These are phyloP conservation scores for Zygosaccharomyces siamensis DNA, from an alignment of 805 yeast species.

Conservation along the genomic window DNA sequence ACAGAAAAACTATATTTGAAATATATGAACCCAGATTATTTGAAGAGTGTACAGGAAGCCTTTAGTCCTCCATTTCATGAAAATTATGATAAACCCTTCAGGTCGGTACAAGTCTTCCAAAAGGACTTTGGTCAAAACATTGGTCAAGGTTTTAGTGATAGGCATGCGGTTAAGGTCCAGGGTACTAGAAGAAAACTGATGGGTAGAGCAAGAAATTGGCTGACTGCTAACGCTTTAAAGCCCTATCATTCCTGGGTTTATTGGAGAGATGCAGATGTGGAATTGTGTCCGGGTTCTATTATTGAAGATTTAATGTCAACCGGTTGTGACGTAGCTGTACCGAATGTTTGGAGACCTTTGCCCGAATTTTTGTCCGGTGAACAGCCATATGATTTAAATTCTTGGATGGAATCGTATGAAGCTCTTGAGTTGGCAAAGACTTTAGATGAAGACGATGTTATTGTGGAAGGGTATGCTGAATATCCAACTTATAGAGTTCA, in stretches of 20 bases:
- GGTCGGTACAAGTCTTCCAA: slow-evolving; percentile 73
- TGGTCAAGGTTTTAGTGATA: slow-evolving; percentile 78
- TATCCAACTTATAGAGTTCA: slow-evolving; percentile 84
- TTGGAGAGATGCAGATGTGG: slow-evolving; percentile 87
- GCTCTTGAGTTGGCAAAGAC: slow-evolving; percentile 63
- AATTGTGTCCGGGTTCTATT: slow-evolving; percentile 72
- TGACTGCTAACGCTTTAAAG: slow-evolving; percentile 64
- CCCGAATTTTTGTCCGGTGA: slow-evolving; percentile 78
- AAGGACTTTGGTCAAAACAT: slow-evolving; percentile 80
- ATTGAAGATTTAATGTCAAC: slow-evolving; percentile 68
- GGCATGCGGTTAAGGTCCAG: slow-evolving; percentile 82
- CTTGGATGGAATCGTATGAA: slow-evolving; percentile 88
- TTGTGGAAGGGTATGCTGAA: slow-evolving; percentile 84
- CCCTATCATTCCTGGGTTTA: slow-evolving; percentile 89
- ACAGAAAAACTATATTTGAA: slow-evolving; percentile 58
- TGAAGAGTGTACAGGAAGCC: slow-evolving; percentile 51
- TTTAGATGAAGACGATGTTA: slow-evolving; percentile 74
- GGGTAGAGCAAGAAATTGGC: slow-evolving; percentile 88
- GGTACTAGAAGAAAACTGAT: slow-evolving; percentile 77
- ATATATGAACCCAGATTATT: slow-evolving; percentile 65
- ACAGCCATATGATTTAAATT: slow-evolving; percentile 93
- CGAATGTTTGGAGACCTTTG: slow-evolving; percentile 95
- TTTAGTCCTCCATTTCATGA: slow-evolving; percentile 63
- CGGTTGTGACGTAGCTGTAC: slow-evolving; percentile 68
- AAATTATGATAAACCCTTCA: slow-evolving; percentile 62